phyloP scores from a whole-genome alignment of 805 yeast genomes.

The Hanseniaspora mollemarum region DNA sequence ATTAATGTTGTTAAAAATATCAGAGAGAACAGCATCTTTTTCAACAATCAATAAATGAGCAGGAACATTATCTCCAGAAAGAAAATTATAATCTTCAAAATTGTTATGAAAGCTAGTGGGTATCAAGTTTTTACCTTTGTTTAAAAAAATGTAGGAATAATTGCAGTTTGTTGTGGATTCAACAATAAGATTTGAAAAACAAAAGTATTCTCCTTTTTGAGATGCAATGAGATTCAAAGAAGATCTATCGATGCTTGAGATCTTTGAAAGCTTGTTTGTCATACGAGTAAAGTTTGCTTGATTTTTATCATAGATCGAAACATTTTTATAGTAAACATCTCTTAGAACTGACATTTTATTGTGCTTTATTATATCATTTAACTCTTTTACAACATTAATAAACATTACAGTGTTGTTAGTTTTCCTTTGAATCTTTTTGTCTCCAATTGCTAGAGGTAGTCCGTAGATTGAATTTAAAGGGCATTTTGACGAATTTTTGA shows the following conservation, averaged over 20 bases:
- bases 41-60: slow-evolving; percentile 35
- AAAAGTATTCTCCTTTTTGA: slow-evolving; percentile 48
- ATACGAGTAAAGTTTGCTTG: slow-evolving; percentile 37
- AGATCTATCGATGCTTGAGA: slow-evolving; percentile 33
- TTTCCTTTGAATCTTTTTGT: neutral
- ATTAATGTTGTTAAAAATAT: slow-evolving; percentile 15
- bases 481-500: slow-evolving; percentile 2
- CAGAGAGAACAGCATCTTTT: slow-evolving; percentile 42
- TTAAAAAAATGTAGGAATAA: slow-evolving; percentile 17
- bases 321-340: slow-evolving; percentile 55
- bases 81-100: slow-evolving; percentile 15
- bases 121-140: slow-evolving; percentile 24
- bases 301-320: slow-evolving; percentile 34
- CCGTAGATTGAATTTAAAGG: neutral
- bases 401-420: slow-evolving; percentile 8
- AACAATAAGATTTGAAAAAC: slow-evolving; percentile 1
- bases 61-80: neutral
- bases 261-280: slow-evolving; percentile 31
- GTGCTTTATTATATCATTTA: neutral
- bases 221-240: slow-evolving; percentile 43
- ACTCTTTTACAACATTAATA: slow-evolving; percentile 7
- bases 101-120: slow-evolving; percentile 31
- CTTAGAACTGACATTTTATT: slow-evolving; percentile 32
- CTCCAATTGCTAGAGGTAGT: neutral
- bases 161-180: neutral